Evolutionary conservation across 2,329 filamentous ascomycete genomes (phyloP), one percentile per base, ranked within the genome.

Genomic region (Aspergillus sp.): DNA sequence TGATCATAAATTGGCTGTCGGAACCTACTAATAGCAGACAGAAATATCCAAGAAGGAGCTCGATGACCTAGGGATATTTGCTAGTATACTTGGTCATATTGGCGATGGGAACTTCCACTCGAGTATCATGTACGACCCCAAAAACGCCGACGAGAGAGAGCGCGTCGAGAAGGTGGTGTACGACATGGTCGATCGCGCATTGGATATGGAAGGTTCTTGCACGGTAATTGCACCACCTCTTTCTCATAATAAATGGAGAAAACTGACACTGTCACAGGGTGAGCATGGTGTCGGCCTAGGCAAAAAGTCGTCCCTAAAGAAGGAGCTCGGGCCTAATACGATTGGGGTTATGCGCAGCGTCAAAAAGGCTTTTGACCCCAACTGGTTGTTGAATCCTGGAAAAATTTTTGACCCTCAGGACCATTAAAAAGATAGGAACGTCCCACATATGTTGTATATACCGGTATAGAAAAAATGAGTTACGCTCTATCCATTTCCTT

Each of bases 91-190:
- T 4, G 93, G 93, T 3, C 93, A 97, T 69, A 89, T 97, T 56
- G 93, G 93, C 12, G 93, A 96, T 70, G 93, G 93, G 39, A 97
- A 97, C 74, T 97, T 97, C 78, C 93, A 97, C 73, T 88, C 93
- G 71, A 90, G 89, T 70, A 95, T 97, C 75, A 88, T 97, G 77
- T 97, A 96, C 73, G 86, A 95, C 74, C 83, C 84, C 24, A 82
- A 80, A 22, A 81, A 92, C 55, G 82, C 84, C 3, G 85, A 81
- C 24, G 89, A 96, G 75, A 83, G 83, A 56, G 87, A 83, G 42
- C 89, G 89, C 64, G 91, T 95, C 1, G 90, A 95, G 71, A 83
- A 81, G 54, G 91, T 90, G 62, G 91, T 97, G 47, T 87, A 93
- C 70, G 88, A 91, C 66, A 96, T 97, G 92, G 91, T 96, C 19